Base-by-base conservation (phyloP, 2,329 filamentous ascomycete genomes). In the Mycosphaerelloides madeirae region DNA sequence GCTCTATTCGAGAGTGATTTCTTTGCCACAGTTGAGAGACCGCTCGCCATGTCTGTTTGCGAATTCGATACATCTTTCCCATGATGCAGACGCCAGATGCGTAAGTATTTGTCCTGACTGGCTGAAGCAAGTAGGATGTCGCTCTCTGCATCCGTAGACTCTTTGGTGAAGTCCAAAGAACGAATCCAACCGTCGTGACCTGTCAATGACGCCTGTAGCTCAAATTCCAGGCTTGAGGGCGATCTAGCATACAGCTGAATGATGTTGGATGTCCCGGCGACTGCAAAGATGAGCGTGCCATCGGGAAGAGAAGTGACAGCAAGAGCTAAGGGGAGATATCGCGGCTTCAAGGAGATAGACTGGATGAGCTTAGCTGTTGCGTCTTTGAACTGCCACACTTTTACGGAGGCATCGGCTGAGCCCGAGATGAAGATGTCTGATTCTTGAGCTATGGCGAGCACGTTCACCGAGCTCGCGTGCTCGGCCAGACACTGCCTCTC, bases 141-240 rank as follows among this genome's bases (percentile, higher is more conserved):
- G 41, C 79, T 78, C 0, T 70, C 65, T 1, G 67, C 54, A 16
- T 69, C 68, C 2, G 70, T 62, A 12, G 67, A 76, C 60, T 93
- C 86, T 48, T 71, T 72, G 1, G 80, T 78, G 55, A 98, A 93
- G 51, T 83, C 83, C 11, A 98, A 73, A 12, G 88, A 91, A 37
- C 91, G 78, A 36, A 98, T 81, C 93, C 93, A 98, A 44, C 87
- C 91, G 67, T 98, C 93, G 59, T 98, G 93, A 3, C 93, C 93
- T 1, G 81, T 77, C 15, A 98, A 76, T 0, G 83, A 90, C 11
- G 89, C 85, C 49, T 85, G 83, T 6, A 85, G 75, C 20, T 76
- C 73, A 57, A 95, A 95, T 1, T 77, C 67, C 2, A 64, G 54
- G 1, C 63, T 56, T 6, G 65, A 57, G 13, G 71, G 60, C 45